Base-by-base conservation (phyloP, 495 filamentous ascomycete genomes). In the Xeromyces bisporus region DNA sequence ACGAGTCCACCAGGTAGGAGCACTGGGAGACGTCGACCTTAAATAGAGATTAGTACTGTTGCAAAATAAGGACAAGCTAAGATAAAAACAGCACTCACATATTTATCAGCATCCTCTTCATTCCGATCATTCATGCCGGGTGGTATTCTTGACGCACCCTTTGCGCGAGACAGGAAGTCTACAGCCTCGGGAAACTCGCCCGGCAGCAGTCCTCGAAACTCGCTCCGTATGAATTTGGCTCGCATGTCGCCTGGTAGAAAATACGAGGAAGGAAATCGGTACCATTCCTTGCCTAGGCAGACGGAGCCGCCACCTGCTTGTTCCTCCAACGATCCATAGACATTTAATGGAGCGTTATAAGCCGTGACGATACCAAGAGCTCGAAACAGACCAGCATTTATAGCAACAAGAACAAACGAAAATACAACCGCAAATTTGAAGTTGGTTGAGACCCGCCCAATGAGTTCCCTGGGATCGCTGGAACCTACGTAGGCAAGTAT, bases 221-320 rank as follows among this genome's bases (percentile, higher is more conserved):
- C 81, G 43, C 80, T 89, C 41, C 76, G 78, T 31, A 99, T 60
- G 41, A 93, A 96, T 37, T 82, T 91, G 35, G 80, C 80, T 25
- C 67, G 69, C 66, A 85, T 77, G 26, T 65, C 64, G 5, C 73
- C 51, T 0, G 91, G 91, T 0, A 99, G 63, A 49, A 86, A 81
- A 56, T 86, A 96, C 3, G 82, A 86, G 9, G 80, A 85, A 7
- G 91, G 91, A 46, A 92, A 99, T 28, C 91, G 80, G 48, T 99
- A 94, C 91, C 91, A 99, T 50, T 99, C 91, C 50, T 94, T 96
- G 25, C 79, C 86, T 28, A 93, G 67, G 53, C 91, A 99, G 3
- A 99, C 70, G 16, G 60, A 71, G 26, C 75, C 75, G n/a, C 73
- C 75, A 2, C 50, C 33, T 11, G 56, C 64, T 14, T 49, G 42